A percentile compares a stretch with the other conserved stretches of the same genome.
Evolutionary conservation across 2,329 filamentous ascomycete species (phyloP).

Genomic region (Ceratocystis colombiana): DNA sequence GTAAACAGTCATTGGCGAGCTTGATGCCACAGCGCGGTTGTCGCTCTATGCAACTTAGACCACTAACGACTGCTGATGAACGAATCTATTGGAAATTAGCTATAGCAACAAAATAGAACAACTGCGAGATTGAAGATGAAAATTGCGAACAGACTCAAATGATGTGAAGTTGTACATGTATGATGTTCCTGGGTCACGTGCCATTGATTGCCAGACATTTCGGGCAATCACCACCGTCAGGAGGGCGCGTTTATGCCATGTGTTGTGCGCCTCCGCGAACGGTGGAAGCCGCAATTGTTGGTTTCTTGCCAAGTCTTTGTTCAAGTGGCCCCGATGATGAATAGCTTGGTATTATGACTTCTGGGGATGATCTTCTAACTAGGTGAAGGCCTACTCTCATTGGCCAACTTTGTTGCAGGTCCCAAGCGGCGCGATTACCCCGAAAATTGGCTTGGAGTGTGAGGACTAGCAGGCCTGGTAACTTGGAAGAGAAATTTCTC

Average conservation of each 20-base stretch:
- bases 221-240: not conserved
- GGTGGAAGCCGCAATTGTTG: not conserved
- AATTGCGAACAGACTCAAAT: not conserved
- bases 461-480: not conserved
- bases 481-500: not conserved
- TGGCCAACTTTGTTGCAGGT: constrained; percentile 1
- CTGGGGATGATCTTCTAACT: no score
- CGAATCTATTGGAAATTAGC: constrained; percentile 5
- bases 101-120: constrained; percentile 10
- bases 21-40: not conserved
- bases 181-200: not conserved
- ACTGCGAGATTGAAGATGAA: not conserved
- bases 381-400: not conserved
- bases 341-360: not conserved
- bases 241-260: not conserved
- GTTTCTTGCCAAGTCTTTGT: not conserved
- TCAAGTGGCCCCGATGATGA: not conserved
- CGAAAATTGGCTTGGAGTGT: not conserved
- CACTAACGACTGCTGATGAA: constrained; percentile 18
- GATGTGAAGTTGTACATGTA: not conserved
- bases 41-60: not conserved
- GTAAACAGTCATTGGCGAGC: constrained; percentile 32
- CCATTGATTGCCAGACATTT: no score
- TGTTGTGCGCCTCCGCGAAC: not conserved
- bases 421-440: not conserved